Base-by-base conservation (phyloP, 202 grass and related monocot species). In the Setaria italica region DNA sequence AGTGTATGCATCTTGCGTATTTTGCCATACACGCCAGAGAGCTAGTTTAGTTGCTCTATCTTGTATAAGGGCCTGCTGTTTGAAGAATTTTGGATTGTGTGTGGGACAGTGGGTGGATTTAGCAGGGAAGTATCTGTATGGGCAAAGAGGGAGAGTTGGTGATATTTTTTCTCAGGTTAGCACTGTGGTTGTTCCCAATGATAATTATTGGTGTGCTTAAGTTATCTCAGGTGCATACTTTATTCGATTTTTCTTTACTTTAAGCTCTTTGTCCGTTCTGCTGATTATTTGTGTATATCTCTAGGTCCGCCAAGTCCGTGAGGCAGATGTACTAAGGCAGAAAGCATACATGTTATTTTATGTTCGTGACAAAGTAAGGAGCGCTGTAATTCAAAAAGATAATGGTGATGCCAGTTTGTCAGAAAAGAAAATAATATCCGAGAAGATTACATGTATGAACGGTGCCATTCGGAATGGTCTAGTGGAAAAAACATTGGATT, bases 291-390 rank as follows among this genome's bases (percentile, higher is more conserved):
- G 17, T 57, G 19, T 55, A 67, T 83, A 21, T 62, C 56, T 89
- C 50, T 78, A 99, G 97, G 97, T 99, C 11, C 71, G 86, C 71
- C 97, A 96, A 90, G 97, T 96, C 76, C 91, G 97, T 32, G 93
- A 99, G 74, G 87, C 91, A 66, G 90, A 91, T 71, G 97, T 96
- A 72, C 70, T 99, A 83, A 82, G 60, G 68, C 97, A 99, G 74
- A 92, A 99, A 84, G 97, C 97, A 11, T 99, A 94, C 73, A 99
- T 99, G 90, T 70, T 99, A 85, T 99, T 99, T 92, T 99, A 99
- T 90, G 93, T 99, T 43, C 85, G 90, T 72, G 92, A 96, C 78
- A 96, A 97, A 90, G 56, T 74, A 11, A 94, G 85, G 77, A 89
- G 65, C 55, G 69, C 85, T 41, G 59, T 77, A 25, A 66, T 84